A percentile compares a stretch with the other conserved stretches of the same genome.
These are phyloP conservation scores for Nitzschia palea DNA, from an alignment of 108 stramenopile species.

Conservation along the genomic window DNA sequence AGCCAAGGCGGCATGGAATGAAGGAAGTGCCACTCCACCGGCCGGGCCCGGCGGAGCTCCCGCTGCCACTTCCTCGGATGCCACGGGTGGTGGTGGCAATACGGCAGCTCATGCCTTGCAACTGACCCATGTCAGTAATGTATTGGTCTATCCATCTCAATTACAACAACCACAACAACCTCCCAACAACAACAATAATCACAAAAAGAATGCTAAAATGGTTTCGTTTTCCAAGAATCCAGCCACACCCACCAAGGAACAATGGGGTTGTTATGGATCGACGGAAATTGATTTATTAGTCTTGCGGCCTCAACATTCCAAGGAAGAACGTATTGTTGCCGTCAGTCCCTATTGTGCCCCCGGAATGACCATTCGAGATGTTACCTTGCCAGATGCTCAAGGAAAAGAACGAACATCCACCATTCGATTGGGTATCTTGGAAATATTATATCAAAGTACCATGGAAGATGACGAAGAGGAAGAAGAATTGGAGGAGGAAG, in stretches of 20 bases:
- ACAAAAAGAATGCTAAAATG: not conserved
- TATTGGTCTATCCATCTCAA: conserved; percentile 24
- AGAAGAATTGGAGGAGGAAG: not conserved
- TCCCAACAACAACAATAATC: not conserved
- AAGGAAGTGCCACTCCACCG: not conserved
- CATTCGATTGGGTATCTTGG: conserved; percentile 34
- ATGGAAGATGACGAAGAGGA: conserved; percentile 21
- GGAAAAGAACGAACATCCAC: conserved; percentile 26
- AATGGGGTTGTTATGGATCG: conserved; percentile 46
- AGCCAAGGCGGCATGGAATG: conserved; percentile 4
- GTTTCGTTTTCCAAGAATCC: not conserved
- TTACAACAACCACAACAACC: not conserved
- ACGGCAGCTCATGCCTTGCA: conserved; percentile 25
- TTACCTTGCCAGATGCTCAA: conserved; percentile 1
- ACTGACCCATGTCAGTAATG: conserved; percentile 18
- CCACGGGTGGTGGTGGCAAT: not conserved
- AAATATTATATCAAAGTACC: conserved; percentile 25
- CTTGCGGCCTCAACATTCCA: conserved; percentile 19
- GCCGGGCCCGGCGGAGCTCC: not conserved
- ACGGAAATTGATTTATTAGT: conserved; percentile 53
- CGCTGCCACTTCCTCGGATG: not conserved
- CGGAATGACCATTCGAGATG: conserved; percentile 35
- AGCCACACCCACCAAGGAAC: conserved; percentile 11
- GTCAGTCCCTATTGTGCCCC: conserved; percentile 31
- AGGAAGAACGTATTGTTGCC: conserved; percentile 35